Percentiles rank a stretch among this genome's conserved stretches.
phyloP scores from a whole-genome alignment of 306 rosid genomes.

The Quercus variabilis region DNA sequence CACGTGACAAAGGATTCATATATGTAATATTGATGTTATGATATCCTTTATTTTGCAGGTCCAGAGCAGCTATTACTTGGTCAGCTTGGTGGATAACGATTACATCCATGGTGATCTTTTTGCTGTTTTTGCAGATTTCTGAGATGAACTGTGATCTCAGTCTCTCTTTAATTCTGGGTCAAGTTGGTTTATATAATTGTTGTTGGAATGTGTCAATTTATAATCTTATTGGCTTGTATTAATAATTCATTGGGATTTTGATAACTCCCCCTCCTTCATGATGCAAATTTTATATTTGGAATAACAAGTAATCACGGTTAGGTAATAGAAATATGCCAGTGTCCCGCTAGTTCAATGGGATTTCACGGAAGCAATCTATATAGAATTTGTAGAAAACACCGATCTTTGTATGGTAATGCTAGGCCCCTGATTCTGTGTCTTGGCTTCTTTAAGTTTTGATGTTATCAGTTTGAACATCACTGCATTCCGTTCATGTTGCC shows the following conservation, averaged over 20 bases:
- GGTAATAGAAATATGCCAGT: not conserved
- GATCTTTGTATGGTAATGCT: no score
- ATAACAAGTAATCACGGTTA: not conserved
- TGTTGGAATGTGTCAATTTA: slow-evolving; percentile 13
- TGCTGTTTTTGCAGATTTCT: slow-evolving; percentile 57
- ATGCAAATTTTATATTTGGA: not conserved
- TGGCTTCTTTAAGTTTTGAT: no score
- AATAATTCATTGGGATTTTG: slow-evolving; percentile 19
- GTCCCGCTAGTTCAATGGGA: not conserved
- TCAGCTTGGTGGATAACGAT: slow-evolving; percentile 94
- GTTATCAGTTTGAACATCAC: no score
- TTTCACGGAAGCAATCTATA: not conserved
- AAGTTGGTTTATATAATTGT: slow-evolving; percentile 1
- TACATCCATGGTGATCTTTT: slow-evolving; percentile 66
- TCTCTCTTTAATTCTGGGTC: no score
- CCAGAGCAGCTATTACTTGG: slow-evolving; percentile 70
- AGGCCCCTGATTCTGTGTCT: no score
- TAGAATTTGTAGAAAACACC: no score
- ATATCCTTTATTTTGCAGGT: slow-evolving; percentile 51
- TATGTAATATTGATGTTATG: not conserved
- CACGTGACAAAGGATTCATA: not conserved
- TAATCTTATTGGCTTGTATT: not conserved
- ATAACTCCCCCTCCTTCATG: not conserved
- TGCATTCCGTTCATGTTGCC: no score
- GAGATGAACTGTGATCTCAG: slow-evolving; percentile 11